Evolutionary conservation across 2,329 filamentous ascomycete genomes (phyloP), one percentile per base, ranked within the genome.

Genomic region (Escovopsis sp.): DNA sequence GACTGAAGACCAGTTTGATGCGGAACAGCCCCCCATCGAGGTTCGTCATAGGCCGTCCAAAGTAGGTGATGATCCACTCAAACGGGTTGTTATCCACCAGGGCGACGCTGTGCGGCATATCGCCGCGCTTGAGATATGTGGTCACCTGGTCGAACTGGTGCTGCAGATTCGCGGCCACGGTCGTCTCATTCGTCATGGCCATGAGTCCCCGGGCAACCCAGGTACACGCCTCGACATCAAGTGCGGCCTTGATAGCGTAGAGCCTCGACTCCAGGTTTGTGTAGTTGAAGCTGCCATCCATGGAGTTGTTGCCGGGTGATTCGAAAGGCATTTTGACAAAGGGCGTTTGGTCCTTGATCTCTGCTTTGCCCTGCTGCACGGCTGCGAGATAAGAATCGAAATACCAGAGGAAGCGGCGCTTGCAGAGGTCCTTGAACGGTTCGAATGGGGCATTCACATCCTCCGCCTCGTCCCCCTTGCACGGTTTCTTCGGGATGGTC

Each of bases 351-450:
- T 81, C 76, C 47, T 73, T 71, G 43, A 80, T 74, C 50, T 84
- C 76, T 26, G 66, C 59, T 51, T 69, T 73, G 26, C 80, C 82
- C 46, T 77, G 71, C 33, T 77, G 69, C 41, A 94, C 79, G 1
- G 81, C 73, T 4, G 72, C 66, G 19, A 91, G 66, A 55, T 96
- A 96, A 3, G 83, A 83, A 50, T 93, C 83, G 59, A 85, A 94
- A 63, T 96, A 96, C 91, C 91, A 96, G 12, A 96, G 67, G 57
- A 96, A 95, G 1, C 88, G 78, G 33, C 83, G 79, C 62, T 96
- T 96, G 69, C 82, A 85, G 5, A 94, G 68, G 55, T 96, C 89
- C 50, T 79, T 81, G 65, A 96, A 96, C 0, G 87, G 85, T 50
- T 94, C 83, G 59, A 86, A 94, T 0, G 75, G 70, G 1, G 75